Evolutionary conservation across 805 yeast species (phyloP), one percentile per base, ranked within the genome.

Genomic region (Dipodascopsis tothii): DNA sequence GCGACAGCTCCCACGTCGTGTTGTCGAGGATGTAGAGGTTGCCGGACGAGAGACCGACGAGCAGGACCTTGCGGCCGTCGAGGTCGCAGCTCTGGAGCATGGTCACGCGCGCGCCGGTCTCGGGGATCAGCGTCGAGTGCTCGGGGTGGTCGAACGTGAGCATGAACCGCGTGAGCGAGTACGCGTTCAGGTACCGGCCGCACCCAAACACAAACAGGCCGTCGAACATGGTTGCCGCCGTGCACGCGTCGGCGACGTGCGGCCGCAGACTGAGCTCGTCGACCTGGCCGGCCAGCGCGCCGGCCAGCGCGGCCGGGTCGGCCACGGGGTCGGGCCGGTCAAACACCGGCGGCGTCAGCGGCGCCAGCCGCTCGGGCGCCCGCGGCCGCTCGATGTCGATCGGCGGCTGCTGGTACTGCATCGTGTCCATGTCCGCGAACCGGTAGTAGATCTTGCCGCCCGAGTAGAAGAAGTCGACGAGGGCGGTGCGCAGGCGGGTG

Each of bases 131-230:
- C 9, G 47, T 21, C 20, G 48, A 33, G 6, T 43, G 38, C 21
- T 47, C 51, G 2, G 53, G 53, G 1, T 43, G 30, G 5, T 46
- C 51, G 19, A 49, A 47, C 3, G 53, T 40, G 4, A 49, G 41
- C 22, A 49, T 37, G 35, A 41, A 49, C 21, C 46, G 40, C 7
- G 47, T 32, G 11, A 49, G 33, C 11, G 45, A 43, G 35, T 49
- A 49, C n/a, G 41, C 42, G 20, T 45, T 49, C 22, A 49, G 39
- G 27, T 30, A 37, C 5, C 37, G 4, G 3, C 41, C 52, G 25
- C 46, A 40, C 5, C 53, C 52, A 47, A 49, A 43, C 2, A 40
- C 50, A 6, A 49, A 41, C 38, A 16, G 32, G n/a, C 41, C 53
- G 2, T 34, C 32, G 32, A 45, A 49, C 14, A 46, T 46, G 2